These are phyloP conservation scores for Phytophthora idaei DNA, from an alignment of 352 stramenopile species.

Conservation along the genomic window DNA sequence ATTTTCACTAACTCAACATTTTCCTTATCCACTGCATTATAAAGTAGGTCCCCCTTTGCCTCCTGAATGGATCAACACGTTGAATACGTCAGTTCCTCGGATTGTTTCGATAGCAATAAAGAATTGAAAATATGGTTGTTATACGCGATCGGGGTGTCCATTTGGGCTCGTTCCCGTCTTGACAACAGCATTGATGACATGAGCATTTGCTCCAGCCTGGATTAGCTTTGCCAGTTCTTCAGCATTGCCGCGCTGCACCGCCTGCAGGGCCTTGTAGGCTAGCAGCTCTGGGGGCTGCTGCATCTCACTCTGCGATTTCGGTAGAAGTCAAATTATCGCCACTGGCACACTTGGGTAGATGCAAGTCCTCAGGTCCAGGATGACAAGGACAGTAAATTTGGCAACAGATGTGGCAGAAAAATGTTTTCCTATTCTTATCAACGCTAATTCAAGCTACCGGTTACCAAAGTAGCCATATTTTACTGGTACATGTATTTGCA, in stretches of 20 bases:
- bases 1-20: conserved; percentile 39
- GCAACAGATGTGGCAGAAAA: background rate
- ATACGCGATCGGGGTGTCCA: conserved; percentile 31
- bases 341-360: background rate
- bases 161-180: conserved; percentile 38
- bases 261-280: conserved; percentile 37
- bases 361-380: background rate
- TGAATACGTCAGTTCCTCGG: background rate
- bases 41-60: conserved; percentile 31
- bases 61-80: conserved; percentile 14
- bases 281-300: conserved; percentile 30
- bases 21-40: conserved; percentile 37
- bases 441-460: no score
- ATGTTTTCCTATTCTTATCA: background rate
- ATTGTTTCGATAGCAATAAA: background rate
- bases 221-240: conserved; percentile 36
- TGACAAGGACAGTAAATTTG: background rate
- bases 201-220: conserved; percentile 33
- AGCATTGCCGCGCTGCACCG: conserved; percentile 33
- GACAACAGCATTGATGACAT: conserved; percentile 40
- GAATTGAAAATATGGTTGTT: background rate
- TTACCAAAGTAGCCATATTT: no score
- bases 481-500: no score
- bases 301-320: conserved; percentile 11
- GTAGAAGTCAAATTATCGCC: background rate